Evolutionary conservation across 768 basidiomycete species (phyloP).

Genomic region (Kwoniella sp.): DNA sequence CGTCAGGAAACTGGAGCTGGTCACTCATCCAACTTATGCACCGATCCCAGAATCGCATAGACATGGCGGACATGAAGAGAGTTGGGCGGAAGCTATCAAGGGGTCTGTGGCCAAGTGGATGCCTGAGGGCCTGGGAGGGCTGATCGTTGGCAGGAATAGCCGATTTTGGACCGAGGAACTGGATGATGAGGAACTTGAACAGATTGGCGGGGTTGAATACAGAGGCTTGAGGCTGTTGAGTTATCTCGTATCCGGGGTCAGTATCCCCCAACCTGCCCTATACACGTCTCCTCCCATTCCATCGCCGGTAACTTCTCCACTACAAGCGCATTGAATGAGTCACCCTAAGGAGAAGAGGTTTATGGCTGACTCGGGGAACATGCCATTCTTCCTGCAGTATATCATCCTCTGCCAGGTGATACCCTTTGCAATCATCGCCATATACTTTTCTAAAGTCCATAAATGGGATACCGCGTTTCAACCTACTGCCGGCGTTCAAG

Average conservation of each 20-base stretch:
- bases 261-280: slow-evolving; percentile 3
- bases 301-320: not conserved
- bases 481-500: slow-evolving; percentile 30
- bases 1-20: slow-evolving; percentile 9
- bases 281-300: not conserved
- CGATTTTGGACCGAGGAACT: slow-evolving; percentile 51
- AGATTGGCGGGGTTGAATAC: slow-evolving; percentile 51
- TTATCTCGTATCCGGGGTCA: slow-evolving; percentile 37
- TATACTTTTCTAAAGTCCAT: slow-evolving; percentile 39
- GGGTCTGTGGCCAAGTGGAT: slow-evolving; percentile 42
- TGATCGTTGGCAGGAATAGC: slow-evolving; percentile 51
- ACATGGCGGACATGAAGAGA: slow-evolving; percentile 15
- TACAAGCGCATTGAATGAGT: too few species aligned
- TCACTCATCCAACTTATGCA: slow-evolving; percentile 7
- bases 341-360: too few species aligned
- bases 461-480: slow-evolving; percentile 37
- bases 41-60: not conserved
- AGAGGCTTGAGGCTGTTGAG: slow-evolving; percentile 45
- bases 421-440: slow-evolving; percentile 47
- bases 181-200: slow-evolving; percentile 48
- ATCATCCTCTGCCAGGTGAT: slow-evolving; percentile 40
- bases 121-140: slow-evolving; percentile 36
- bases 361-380: too few species aligned
- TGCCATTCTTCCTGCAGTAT: slow-evolving; percentile 30
- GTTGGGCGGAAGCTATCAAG: slow-evolving; percentile 23